Percentiles rank a stretch among this genome's conserved stretches.
phyloP scores from a whole-genome alignment of 2,329 filamentous ascomycete species.

The Teratosphaeria nubilosa region DNA sequence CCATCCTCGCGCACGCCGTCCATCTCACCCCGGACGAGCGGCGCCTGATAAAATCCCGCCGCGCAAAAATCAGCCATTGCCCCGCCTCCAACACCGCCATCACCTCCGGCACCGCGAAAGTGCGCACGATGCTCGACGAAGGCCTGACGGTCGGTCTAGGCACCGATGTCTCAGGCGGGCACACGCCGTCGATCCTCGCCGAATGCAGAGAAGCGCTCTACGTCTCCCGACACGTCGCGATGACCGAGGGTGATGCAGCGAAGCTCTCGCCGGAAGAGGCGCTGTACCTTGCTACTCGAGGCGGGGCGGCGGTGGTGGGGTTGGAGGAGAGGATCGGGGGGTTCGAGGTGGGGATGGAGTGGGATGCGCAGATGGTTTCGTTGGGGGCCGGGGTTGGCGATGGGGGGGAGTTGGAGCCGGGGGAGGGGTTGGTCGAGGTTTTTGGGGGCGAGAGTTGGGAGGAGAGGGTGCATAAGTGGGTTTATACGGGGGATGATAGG shows the following conservation, averaged over 20 bases:
- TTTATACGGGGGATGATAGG: conserved; percentile 85
- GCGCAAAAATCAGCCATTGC: conserved; percentile 70
- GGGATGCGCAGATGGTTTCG: conserved; percentile 77
- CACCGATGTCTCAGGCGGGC: conserved; percentile 85
- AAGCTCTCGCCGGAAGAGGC: conserved; percentile 73
- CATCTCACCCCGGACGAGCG: conserved; percentile 63
- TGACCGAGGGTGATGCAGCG: conserved; percentile 33
- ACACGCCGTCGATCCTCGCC: conserved; percentile 69
- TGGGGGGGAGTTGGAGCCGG: conserved; percentile 26
- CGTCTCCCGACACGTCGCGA: conserved; percentile 62
- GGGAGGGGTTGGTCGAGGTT: conserved; percentile 61
- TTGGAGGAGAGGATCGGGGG: conserved; percentile 61
- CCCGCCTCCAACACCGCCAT: conserved; percentile 78
- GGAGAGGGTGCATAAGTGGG: conserved; percentile 83
- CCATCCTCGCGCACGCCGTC: conserved; percentile 77
- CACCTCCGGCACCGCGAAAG: conserved; percentile 65
- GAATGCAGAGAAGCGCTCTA: conserved; percentile 73
- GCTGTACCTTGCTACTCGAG: conserved; percentile 76
- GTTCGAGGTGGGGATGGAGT: conserved; percentile 80
- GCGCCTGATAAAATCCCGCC: conserved; percentile 48
- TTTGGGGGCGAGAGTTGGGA: conserved; percentile 90
- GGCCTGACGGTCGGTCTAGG: conserved; percentile 76
- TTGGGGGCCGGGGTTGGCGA: conserved; percentile 38
- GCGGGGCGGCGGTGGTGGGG: conserved; percentile 73
- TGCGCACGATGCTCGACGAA: conserved; percentile 62